Base-by-base conservation (phyloP, 768 basidiomycete species). In the Rhizopogon vesiculosus region DNA sequence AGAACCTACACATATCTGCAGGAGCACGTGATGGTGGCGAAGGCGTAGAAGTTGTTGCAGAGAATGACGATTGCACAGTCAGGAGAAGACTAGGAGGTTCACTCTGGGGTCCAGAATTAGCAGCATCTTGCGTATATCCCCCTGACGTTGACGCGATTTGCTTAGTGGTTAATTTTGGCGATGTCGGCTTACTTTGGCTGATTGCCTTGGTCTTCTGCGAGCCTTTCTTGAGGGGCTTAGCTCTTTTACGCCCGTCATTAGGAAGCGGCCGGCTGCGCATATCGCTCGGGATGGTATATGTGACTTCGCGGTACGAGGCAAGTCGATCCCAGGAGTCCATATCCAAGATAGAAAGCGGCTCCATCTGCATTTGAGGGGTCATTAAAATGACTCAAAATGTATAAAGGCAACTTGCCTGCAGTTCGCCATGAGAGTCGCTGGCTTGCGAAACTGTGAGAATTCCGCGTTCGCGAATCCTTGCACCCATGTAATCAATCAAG, bases 401-500 rank as follows among this genome's bases (percentile, higher is more conserved):
- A 19, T 38, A 38, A 25, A 9, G 19, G 8, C 2, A 38, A 25
- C 48, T 49, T 9, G 15, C 48, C 19, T 49, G 48, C 8, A 10
- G 48, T 25, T 39, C 35, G 22, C 15, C 15, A 9, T 15, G 9
- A 38, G 33, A 19, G 15, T 12, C 12, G 4, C 35, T 12, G 35
- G 15, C 33, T 38, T 35, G 18, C 15, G 19, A 15, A 16, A 19
- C 22, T 38, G 48, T 16, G 19, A 49, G 9, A 15, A 38, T 22
- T 10, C 22, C 35, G 1, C 19, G 10, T 35, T 65, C 64, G 0
- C 22, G 10, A 25, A 22, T 40, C 42, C 51, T 51, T 51, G 13
- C 54, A 42, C 29, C 51, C 56, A n/a, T 60, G 33, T 61, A 67
- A 52, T 59, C 53, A 25, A 67, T 56, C 22, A 62, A 40, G 56